Evolutionary conservation across 2,329 filamentous ascomycete genomes (phyloP), one percentile per base, ranked within the genome.

Genomic region (Alternaria conjuncta): DNA sequence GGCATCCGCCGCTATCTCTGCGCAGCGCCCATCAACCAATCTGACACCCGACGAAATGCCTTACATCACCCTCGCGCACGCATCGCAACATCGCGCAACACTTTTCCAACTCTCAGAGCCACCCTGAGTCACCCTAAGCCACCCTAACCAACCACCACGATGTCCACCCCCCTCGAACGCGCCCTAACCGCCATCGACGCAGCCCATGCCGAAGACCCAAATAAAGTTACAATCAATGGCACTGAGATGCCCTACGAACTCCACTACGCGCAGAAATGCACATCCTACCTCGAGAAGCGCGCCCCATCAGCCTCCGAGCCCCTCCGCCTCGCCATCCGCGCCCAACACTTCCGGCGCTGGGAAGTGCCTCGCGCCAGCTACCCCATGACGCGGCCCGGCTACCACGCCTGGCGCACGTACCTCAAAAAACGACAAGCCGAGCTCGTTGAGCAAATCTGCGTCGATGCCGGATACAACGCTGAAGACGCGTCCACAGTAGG

Each of bases 331-430:
- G 93, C 93, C 18, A 91, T 94, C 69, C 89, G 92, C 68, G 93
- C 92, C 11, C 93, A 96, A 79, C 93, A 97, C 79, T 92, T 96
- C 73, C 87, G 90, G 57, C 89, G 92, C 81, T 97, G 93, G 93
- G 92, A 96, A 80, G 87, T 95, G 2, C 92, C 92, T 0, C 89
- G 93, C 53, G 82, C 84, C 67, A 87, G 85, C 41, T 95, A 92
- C 79, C 92, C 93, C 7, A 88, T 88, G 84, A 94, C 90, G 1
- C 89, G 90, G 68, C 76, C 87, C 0, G 93, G 93, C 10, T 96
- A 97, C 78, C 87, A 94, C 67, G 84, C 86, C n/a, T 96, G 93
- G 93, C 87, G 93, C 21, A 86, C 89, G 4, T 89, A 87, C 73
- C 86, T 93, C 59, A 90, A 89, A 78, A 93, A 92, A 72, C 83